Evolutionary conservation across 805 yeast genomes (phyloP), one percentile per base, ranked within the genome.

Genomic region (Barnettozyma siamensis): DNA sequence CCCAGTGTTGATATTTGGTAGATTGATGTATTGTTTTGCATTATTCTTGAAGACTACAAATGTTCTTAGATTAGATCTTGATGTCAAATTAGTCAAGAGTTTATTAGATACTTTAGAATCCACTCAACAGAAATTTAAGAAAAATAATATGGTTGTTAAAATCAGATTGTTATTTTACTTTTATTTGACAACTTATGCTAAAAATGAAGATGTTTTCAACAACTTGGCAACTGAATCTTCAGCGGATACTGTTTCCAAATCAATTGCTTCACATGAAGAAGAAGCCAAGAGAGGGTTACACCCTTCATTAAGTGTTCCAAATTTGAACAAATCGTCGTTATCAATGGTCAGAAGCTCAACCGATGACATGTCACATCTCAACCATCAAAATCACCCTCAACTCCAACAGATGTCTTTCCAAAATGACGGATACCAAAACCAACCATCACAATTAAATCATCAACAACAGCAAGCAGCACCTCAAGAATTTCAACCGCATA

Each of bases 1-100:
- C 2, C 61, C 61, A 9, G 41, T 54, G 17, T 16, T 54, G 30
- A 42, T 57, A 7, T 47, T 45, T 38, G 61, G 61, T 11, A 45
- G 61, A 38, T 16, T 57, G 39, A 50, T 57, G 53, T 57, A 48
- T 31, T 50, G 54, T 21, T 57, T 57, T 51, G 58, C 61, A 2
- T 42, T 55, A 17, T 43, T 47, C 20, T 35, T 57, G 31, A 55
- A 53, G 27, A 51, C 55, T 0, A 46, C 53, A 8, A 54, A 51
- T 39, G 36, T 37, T 10, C 31, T 57, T 27, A 49, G 46, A 15
- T 30, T 43, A 17, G 54, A 53, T 10, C 32, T 53, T 17, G 51
- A 55, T 26, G n/a, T 45, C 10, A 32, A 24, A 4, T 28, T 44
- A 26, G 35, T 55, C 5, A 48, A 46, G 36, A 40, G 17, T 19